A percentile compares a stretch with the other conserved stretches of the same genome.
Evolutionary conservation across 2,329 filamentous ascomycete genomes (phyloP).

Genomic region (Talaromyces sp.): DNA sequence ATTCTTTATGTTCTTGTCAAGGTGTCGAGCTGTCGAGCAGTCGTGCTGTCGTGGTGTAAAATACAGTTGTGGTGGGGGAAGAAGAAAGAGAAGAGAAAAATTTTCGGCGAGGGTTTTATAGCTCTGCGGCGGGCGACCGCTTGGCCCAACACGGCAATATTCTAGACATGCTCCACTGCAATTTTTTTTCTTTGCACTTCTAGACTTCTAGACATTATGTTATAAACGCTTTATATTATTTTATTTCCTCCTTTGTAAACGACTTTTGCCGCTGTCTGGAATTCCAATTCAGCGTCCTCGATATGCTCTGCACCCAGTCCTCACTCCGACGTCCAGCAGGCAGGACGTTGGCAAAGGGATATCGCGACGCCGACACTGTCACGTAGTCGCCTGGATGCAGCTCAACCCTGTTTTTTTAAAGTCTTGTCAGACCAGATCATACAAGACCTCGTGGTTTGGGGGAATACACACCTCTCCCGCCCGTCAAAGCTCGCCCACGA

Average conservation of each 20-base stretch:
- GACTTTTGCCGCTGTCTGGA: slow-evolving; percentile 42
- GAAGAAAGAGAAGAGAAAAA: slow-evolving; percentile 10
- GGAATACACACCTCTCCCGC: slow-evolving; percentile 58
- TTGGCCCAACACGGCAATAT: not conserved
- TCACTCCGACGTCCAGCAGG: slow-evolving; percentile 39
- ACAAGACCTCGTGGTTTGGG: not conserved
- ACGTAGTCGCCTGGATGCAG: slow-evolving; percentile 47
- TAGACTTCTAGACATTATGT: too few relatives aligned
- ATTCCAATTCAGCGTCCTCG: slow-evolving; percentile 48
- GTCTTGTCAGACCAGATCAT: slow-evolving; percentile 13
- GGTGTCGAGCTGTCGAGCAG: too few relatives aligned
- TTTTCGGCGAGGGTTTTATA: slow-evolving; percentile 9
- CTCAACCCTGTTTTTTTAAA: slow-evolving; percentile 33
- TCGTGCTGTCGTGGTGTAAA: not conserved
- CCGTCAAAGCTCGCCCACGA: slow-evolving; percentile 99
- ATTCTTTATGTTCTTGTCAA: not conserved
- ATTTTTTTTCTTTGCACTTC: not conserved
- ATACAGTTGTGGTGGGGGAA: slow-evolving; percentile 1
- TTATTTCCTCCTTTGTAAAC: slow-evolving; percentile 16
- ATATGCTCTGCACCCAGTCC: slow-evolving; percentile 48
- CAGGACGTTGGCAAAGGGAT: slow-evolving; percentile 48
- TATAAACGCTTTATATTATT: not conserved
- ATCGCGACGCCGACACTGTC: slow-evolving; percentile 47
- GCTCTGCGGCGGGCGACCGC: not conserved
- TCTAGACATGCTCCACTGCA: not conserved